These are phyloP conservation scores for Erysimum cheiri DNA, from an alignment of 441 rosid genomes.

Conservation along the genomic window DNA sequence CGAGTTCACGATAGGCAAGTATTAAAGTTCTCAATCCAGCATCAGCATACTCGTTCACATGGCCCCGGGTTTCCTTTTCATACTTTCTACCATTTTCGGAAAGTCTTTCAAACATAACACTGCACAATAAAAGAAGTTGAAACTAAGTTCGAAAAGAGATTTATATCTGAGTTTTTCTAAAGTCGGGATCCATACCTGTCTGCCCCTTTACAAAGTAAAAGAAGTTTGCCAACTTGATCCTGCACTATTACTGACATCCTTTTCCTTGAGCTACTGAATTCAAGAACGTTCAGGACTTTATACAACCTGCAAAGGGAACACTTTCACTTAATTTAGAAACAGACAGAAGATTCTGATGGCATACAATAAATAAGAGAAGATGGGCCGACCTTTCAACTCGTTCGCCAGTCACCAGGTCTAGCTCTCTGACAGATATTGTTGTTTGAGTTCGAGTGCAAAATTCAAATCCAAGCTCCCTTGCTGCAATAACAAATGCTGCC, in stretches of 20 bases:
- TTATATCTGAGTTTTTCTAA: slow-evolving; percentile 9
- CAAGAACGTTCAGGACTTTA: slow-evolving; percentile 71
- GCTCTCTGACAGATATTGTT: slow-evolving; percentile 71
- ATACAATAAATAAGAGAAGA: slow-evolving; percentile 21
- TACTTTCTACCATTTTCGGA: slow-evolving; percentile 64
- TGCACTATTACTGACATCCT: slow-evolving; percentile 93
- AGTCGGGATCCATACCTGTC: slow-evolving; percentile 67
- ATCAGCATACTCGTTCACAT: slow-evolving; percentile 85
- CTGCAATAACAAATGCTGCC: slow-evolving; percentile 96
- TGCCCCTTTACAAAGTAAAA: slow-evolving; percentile 93
- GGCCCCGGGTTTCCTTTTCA: slow-evolving; percentile 72
- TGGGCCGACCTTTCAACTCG: slow-evolving; percentile 64
- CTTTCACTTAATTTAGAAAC: slow-evolving; percentile 7
- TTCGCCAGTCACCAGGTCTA: slow-evolving; percentile 58
- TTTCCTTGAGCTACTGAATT: slow-evolving; percentile 96
- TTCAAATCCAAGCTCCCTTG: slow-evolving; percentile 95
- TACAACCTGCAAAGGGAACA: slow-evolving; percentile 64
- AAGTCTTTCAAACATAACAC: slow-evolving; percentile 94
- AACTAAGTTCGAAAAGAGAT: slow-evolving; percentile 1
- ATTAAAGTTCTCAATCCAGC: slow-evolving; percentile 92
- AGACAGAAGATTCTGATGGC: slow-evolving; percentile 19
- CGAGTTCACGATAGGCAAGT: slow-evolving; percentile 84
- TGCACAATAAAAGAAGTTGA: slow-evolving; percentile 40
- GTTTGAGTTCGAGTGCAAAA: slow-evolving; percentile 82
- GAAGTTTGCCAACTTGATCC: slow-evolving; percentile 73